Evolutionary conservation across 1,284 basidiomycete genomes (phyloP), one percentile per base, ranked within the genome.

Genomic region (Cryptococcus wingfieldii): DNA sequence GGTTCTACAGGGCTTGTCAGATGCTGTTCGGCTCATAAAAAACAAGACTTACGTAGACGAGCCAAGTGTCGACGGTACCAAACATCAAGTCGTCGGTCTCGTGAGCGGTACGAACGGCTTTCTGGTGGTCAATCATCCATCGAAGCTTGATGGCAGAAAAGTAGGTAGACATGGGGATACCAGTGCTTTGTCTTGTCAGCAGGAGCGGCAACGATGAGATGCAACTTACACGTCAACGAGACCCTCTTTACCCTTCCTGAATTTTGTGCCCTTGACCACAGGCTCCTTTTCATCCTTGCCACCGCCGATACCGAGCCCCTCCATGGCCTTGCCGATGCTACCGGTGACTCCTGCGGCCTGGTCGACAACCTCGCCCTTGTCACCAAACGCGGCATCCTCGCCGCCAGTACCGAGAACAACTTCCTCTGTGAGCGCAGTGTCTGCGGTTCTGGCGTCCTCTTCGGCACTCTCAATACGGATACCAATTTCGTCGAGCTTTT

Each of bases 41-140:
- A 28, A 27, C 23, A 16, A 10, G 43, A 81, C 87, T 55, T 65
- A 91, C 90, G 77, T 93, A 97, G 62, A 88, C 84, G 54, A 98
- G 83, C 93, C 95, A 98, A 37, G 89, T 91, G 77, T 98, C 96
- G 54, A 98, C 86, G 0, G 96, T 98, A 34, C 95, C 95, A 68
- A 97, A 94, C 47, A 87, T 79, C 34, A 98, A 82, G 64, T 90
- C 84, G 71, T 91, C 90, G 48, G 83, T 78, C 41, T 89, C 86
- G 72, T 94, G 87, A 0, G 95, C 94, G 58, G 84, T 81, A 47
- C 81, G 78, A 47, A 98, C 92, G 38, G 85, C 83, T n/a, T 83
- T 81, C 64, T 89, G 78, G 74, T 98, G 86, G 74, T 95, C 89
- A 59, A 96, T 84, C 88, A 98, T 92, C 95, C 95, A 98, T 47